A percentile compares a stretch with the other conserved stretches of the same genome.
phyloP scores from a whole-genome alignment of 805 yeast species.

The Metschnikowia drakensbergensis region DNA sequence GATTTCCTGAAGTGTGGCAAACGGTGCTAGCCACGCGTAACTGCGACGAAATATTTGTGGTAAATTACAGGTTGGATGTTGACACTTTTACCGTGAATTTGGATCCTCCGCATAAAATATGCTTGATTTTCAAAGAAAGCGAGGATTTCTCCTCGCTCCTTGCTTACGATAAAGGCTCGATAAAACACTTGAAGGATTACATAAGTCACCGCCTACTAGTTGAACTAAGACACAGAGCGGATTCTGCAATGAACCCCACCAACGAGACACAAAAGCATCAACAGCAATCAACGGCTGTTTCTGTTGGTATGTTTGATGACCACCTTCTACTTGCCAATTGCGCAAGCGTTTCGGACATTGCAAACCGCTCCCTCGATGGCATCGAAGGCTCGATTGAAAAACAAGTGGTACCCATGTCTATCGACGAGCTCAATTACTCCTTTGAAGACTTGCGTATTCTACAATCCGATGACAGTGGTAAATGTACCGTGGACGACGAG shows the following conservation, averaged over 20 bases:
- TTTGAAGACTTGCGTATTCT: constrained; percentile 19
- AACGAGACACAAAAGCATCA: neutral
- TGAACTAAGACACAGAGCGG: constrained; percentile 14
- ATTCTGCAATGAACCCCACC: constrained; percentile 5
- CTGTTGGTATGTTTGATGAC: neutral
- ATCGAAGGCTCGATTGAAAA: constrained; percentile 11
- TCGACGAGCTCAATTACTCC: constrained; percentile 8
- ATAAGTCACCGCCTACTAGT: constrained; percentile 19
- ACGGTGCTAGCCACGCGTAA: constrained; percentile 11
- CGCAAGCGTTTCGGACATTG: constrained; percentile 4
- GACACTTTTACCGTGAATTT: constrained; percentile 21
- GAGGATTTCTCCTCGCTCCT: constrained; percentile 27
- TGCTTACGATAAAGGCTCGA: constrained; percentile 25
- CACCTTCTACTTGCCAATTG: neutral
- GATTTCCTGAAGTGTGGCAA: constrained; percentile 15
- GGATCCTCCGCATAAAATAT: constrained; percentile 14
- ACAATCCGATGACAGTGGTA: constrained; percentile 26
- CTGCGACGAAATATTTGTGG: constrained; percentile 32
- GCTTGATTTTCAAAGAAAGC: constrained; percentile 28
- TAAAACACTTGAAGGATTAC: constrained; percentile 26
- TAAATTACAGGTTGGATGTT: constrained; percentile 24
- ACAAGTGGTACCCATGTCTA: constrained; percentile 12
- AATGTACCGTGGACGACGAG: constrained; percentile 19
- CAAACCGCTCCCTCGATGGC: constrained; percentile 11
- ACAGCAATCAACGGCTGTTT: neutral